phyloP scores from a whole-genome alignment of 139 green algal species.

The Mesotaenium endlicherianum region DNA sequence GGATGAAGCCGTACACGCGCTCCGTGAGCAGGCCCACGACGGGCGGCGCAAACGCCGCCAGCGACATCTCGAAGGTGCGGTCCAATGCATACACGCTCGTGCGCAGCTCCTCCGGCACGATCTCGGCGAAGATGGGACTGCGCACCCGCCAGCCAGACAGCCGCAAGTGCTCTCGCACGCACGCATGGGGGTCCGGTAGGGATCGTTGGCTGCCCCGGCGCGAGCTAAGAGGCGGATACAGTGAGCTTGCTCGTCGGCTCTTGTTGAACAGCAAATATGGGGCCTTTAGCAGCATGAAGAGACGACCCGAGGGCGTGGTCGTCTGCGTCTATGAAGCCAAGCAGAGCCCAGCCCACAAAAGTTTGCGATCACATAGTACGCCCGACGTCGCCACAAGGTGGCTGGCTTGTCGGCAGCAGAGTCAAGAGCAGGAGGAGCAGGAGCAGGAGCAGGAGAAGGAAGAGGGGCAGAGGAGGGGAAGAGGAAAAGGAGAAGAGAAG shows the following conservation, averaged over 20 bases:
- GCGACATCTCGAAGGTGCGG: slow-evolving; percentile 62
- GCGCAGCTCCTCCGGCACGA: slow-evolving; percentile 73
- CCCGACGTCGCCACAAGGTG: no score
- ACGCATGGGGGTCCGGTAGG: no score
- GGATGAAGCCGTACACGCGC: slow-evolving; percentile 20
- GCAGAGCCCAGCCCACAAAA: no score
- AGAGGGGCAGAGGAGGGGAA: not conserved
- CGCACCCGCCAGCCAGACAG: not conserved
- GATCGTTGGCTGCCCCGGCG: no score
- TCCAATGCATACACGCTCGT: slow-evolving; percentile 80
- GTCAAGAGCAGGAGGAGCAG: not conserved
- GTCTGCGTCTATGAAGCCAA: no score
- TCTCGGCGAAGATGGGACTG: slow-evolving; percentile 80
- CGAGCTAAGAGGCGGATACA: no score
- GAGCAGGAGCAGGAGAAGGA: not conserved
- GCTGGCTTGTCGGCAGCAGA: not conserved
- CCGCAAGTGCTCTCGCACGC: no score
- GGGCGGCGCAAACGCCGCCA: slow-evolving; percentile 43
- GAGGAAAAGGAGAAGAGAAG: not conserved
- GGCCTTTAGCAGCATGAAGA: no score
- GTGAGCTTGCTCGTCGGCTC: no score
- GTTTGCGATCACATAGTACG: no score
- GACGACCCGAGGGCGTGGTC: no score
- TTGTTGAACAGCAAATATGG: no score
- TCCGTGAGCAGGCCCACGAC: slow-evolving; percentile 40